Conservation (phyloP, 2,329 filamentous ascomycete species). For the Ceratocystis destructans region DNA sequence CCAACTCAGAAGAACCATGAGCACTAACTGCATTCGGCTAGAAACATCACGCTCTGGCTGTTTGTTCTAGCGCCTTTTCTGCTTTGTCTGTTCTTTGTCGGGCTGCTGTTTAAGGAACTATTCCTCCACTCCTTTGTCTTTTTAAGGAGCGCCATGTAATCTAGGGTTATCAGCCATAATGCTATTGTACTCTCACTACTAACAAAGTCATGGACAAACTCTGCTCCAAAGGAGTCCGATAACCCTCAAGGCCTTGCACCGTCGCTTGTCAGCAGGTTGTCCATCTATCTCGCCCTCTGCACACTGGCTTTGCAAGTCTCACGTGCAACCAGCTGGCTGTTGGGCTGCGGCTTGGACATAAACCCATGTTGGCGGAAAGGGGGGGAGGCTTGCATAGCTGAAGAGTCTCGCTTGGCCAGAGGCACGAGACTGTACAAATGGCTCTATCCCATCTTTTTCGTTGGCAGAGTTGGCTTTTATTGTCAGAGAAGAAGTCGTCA, state of each 20-base stretch:
- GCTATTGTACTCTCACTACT: too few species aligned
- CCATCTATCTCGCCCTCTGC: constrained; percentile 35
- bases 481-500: constrained; percentile 25
- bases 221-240: too few species aligned
- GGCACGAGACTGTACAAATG: background rate
- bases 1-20: background rate
- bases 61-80: background rate
- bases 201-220: too few species aligned
- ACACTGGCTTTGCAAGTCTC: constrained; percentile 35
- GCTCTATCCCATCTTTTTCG: constrained; percentile 26
- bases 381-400: constrained; percentile 29
- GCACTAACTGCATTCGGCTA: background rate
- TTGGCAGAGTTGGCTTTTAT: constrained; percentile 32
- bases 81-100: background rate
- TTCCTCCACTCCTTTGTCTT: too few species aligned
- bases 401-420: constrained; percentile 24
- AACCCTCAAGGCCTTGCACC: constrained; percentile 35
- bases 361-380: too few species aligned
- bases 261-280: constrained; percentile 41
- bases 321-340: constrained; percentile 29
- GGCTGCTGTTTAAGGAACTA: background rate
- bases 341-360: constrained; percentile 28
- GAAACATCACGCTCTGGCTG: background rate
- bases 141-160: too few species aligned
- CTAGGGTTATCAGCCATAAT: too few species aligned